A percentile compares a stretch with the other conserved stretches of the same genome.
Evolutionary conservation across 148 eudicot genomes (phyloP).

Genomic region (Diospyros kaki): DNA sequence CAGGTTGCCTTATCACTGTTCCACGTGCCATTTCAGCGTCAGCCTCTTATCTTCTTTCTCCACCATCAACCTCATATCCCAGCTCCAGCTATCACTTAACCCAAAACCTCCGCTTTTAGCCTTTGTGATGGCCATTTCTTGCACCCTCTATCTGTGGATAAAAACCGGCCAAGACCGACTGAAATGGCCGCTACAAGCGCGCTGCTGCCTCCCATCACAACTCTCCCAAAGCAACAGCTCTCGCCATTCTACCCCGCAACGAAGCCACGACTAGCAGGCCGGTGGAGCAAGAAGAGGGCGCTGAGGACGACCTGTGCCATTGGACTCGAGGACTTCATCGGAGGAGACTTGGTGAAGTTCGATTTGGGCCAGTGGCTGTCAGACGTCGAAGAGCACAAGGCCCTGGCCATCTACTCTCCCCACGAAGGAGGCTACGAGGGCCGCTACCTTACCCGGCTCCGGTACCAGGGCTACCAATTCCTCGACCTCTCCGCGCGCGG

Average conservation of each 20-base stretch:
- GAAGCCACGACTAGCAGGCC: neutral
- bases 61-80: constrained; percentile 21
- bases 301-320: constrained; percentile 23
- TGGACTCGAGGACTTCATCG: constrained; percentile 62
- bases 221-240: constrained; percentile 7
- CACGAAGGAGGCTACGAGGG: constrained; percentile 97
- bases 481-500: constrained; percentile 81
- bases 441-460: constrained; percentile 63
- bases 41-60: constrained; percentile 33
- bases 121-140: constrained; percentile 5
- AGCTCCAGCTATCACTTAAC: neutral
- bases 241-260: neutral
- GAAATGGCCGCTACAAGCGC: constrained; percentile 3
- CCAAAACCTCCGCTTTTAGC: neutral
- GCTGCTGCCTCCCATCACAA: constrained; percentile 13
- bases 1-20: too few species aligned
- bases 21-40: too few species aligned
- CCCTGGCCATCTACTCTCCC: constrained; percentile 76
- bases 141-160: too few species aligned
- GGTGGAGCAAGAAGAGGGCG: neutral
- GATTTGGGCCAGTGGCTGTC: constrained; percentile 77
- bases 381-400: constrained; percentile 86
- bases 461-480: constrained; percentile 70
- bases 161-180: neutral
- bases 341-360: constrained; percentile 78